Evolutionary conservation across 208 protist genomes (phyloP).

Genomic region (Crithidia fasciculata): DNA sequence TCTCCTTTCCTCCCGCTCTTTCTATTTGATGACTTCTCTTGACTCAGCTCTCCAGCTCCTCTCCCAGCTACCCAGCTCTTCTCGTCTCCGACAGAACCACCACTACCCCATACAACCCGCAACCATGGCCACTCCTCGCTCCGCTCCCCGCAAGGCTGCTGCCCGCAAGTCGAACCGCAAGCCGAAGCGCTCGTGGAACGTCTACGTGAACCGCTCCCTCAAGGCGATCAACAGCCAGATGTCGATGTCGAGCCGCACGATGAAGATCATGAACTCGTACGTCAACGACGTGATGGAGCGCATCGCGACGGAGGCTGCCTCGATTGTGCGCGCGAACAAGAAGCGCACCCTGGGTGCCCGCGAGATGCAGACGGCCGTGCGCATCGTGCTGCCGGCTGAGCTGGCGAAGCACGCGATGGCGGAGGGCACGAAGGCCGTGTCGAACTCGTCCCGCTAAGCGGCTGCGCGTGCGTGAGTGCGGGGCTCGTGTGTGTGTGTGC

Average conservation of each 20-base stretch:
- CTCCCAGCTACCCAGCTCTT: background rate
- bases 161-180: conserved; percentile 61
- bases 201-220: conserved; percentile 92
- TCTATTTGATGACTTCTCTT: background rate
- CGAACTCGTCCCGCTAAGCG: conserved; percentile 63
- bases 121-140: conserved; percentile 60
- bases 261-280: conserved; percentile 98
- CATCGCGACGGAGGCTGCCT: conserved; percentile 80
- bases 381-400: conserved; percentile 97
- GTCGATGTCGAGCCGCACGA: conserved; percentile 95
- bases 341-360: conserved; percentile 35
- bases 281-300: conserved; percentile 98
- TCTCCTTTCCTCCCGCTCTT: conserved; percentile 1
- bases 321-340: too few relatives aligned
- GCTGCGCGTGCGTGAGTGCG: background rate
- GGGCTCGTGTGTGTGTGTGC: background rate
- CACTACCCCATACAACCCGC: conserved; percentile 29
- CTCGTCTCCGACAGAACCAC: background rate
- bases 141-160: conserved; percentile 32
- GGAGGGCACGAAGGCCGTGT: conserved; percentile 98
- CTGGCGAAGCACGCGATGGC: conserved; percentile 98
- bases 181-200: conserved; percentile 83
- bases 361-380: conserved; percentile 97
- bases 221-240: conserved; percentile 97
- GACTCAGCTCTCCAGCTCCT: background rate